Evolutionary conservation across 495 filamentous ascomycete species (phyloP), one percentile per base, ranked within the genome.

Genomic region (Aspergillus cristatus): DNA sequence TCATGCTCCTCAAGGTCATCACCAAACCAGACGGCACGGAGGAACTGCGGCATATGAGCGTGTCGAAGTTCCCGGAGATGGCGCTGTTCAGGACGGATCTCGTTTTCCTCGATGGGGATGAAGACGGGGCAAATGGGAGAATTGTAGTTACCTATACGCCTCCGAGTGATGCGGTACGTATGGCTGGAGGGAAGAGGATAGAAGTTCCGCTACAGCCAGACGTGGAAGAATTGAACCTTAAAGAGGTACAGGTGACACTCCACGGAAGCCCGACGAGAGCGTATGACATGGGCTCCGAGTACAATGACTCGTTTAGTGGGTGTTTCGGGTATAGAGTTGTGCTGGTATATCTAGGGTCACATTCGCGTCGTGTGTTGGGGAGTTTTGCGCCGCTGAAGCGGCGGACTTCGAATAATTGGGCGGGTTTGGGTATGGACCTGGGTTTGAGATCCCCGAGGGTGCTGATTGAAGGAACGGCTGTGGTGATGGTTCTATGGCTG

Each of bases 231-330:
- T 53, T 87, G 12, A 60, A 24, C 20, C 20, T 4, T 8, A 4
- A 73, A 0, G 50, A 48, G 7, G 42, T 85, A 5, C 60, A 70
- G 2, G 57, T 88, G 20, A 51, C 53, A 17, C 77, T 94, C 57
- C 78, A 86, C 50, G 43, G 54, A 14, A 86, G 79, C 48, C 57
- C 73, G 0, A 74, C 82, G 0, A 61, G 61, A 14, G 80, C 72
- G 0, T 86, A 79, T 57, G 69, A 77, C 35, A 85, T 93, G 79
- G 76, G 71, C 2, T 48, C 58, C 3, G 33, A 58, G 20, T 84
- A 78, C 50, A 84, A 82, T 50, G 54, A 62, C 25, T 94, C 84
- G 84, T 88, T 94, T 62, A 76, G 74, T 17, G 50, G 63, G 13
- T 74, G 76, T 40, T 80, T 94, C 40, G 84, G 82, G 4, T 84